Evolutionary conservation across 2,329 filamentous ascomycete genomes (phyloP).

Genomic region (Aureobasidium sp.): DNA sequence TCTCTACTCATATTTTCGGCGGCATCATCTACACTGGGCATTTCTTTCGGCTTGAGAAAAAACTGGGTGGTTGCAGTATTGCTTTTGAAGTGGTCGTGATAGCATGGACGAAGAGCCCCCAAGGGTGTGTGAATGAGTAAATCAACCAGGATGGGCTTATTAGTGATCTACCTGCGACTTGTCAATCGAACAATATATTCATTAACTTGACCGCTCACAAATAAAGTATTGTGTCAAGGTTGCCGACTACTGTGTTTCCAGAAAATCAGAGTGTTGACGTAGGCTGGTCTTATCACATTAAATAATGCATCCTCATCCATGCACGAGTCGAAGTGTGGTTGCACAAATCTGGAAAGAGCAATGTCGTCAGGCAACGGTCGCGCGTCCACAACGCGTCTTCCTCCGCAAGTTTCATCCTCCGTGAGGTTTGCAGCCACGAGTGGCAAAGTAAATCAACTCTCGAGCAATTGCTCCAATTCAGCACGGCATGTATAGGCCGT

Average conservation of each 20-base stretch:
- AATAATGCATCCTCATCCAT: not conserved
- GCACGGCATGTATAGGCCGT: slow-evolving; percentile 22
- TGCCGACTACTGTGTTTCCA: not conserved
- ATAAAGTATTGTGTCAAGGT: not conserved
- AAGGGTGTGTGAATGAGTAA: slow-evolving; percentile 1
- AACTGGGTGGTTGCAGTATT: not conserved
- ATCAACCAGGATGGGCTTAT: not conserved
- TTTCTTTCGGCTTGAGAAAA: slow-evolving; percentile 10
- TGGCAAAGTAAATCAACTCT: not conserved
- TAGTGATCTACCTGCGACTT: not conserved
- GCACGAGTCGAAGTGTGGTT: not conserved
- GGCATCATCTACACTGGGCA: not conserved
- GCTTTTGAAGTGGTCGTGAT: not conserved
- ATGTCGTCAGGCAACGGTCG: slow-evolving; percentile 10
- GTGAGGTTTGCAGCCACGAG: not conserved
- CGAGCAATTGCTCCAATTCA: not conserved
- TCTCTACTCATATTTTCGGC: slow-evolving; percentile 10
- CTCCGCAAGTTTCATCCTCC: not conserved
- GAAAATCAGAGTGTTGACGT: not conserved
- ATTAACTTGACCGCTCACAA: not conserved
- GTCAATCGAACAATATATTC: slow-evolving; percentile 1
- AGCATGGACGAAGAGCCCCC: slow-evolving; percentile 5
- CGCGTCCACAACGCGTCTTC: slow-evolving; percentile 12
- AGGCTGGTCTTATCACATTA: not conserved
- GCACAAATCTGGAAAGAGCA: not conserved